Evolutionary conservation across 345 rosid genomes (phyloP).

Genomic region (Tarenaya hassleriana): DNA sequence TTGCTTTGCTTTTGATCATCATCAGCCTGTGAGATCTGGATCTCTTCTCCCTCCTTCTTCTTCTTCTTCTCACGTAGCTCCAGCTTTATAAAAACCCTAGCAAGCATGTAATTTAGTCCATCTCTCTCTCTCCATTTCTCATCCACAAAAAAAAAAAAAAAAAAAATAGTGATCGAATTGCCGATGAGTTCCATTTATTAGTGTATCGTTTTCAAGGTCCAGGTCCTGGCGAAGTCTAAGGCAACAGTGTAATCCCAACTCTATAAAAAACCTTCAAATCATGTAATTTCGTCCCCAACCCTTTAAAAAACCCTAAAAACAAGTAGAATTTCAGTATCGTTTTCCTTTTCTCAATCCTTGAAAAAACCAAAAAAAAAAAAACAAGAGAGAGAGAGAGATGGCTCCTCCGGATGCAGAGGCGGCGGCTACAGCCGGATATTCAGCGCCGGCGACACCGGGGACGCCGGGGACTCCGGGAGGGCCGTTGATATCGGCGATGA

Average conservation of each 20-base stretch:
- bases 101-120: conserved; percentile 32
- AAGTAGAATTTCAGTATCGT: conserved; percentile 6
- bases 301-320: conserved; percentile 16
- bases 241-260: conserved; percentile 37
- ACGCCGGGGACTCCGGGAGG: conserved; percentile 96
- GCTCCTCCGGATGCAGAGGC: conserved; percentile 31
- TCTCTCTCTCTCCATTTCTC: conserved; percentile 4
- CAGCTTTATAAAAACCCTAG: conserved; percentile 28
- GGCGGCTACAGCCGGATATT: conserved; percentile 38
- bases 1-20: too few species aligned
- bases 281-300: conserved; percentile 39
- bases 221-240: conserved; percentile 43
- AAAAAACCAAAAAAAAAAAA: not conserved
- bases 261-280: conserved; percentile 50
- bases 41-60: conserved; percentile 14
- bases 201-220: conserved; percentile 12
- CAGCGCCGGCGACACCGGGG: conserved; percentile 67
- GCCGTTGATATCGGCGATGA: conserved; percentile 60
- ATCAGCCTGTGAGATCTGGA: too few species aligned
- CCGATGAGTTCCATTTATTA: conserved; percentile 15
- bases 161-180: conserved; percentile 1
- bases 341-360: not conserved
- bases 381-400: not conserved
- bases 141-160: not conserved
- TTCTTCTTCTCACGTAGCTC: conserved; percentile 23